phyloP scores from a whole-genome alignment of 148 eudicot species.

The Cornus controversa region DNA sequence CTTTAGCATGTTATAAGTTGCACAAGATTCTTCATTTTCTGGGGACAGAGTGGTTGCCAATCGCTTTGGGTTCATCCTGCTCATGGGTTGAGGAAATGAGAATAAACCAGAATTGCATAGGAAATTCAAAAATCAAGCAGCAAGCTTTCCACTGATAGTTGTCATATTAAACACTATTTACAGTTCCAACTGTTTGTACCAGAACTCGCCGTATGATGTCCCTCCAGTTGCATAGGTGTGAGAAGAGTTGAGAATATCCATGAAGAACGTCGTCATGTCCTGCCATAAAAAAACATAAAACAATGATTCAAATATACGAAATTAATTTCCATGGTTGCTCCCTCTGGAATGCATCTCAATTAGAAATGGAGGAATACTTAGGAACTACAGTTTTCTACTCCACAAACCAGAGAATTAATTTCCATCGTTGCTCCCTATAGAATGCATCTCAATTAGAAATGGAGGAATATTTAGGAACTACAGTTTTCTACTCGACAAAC shows the following conservation, averaged over 20 bases:
- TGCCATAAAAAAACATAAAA: constrained; percentile 24
- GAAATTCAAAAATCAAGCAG: background rate
- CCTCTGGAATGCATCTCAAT: background rate
- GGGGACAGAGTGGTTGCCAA: constrained; percentile 52
- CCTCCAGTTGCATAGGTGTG: constrained; percentile 92
- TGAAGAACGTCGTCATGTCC: constrained; percentile 81
- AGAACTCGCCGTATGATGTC: constrained; percentile 71
- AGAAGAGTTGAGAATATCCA: constrained; percentile 82
- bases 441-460: background rate
- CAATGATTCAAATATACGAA: background rate
- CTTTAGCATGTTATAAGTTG: constrained; percentile 96
- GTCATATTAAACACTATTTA: too few species aligned
- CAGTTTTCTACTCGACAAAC: background rate
- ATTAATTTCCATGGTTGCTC: background rate
- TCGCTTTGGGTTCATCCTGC: constrained; percentile 77
- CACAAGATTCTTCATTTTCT: constrained; percentile 88
- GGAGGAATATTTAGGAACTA: background rate
- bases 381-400: background rate
- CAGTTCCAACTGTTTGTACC: constrained; percentile 33
- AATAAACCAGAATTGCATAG: background rate
- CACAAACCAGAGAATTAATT: background rate
- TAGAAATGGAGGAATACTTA: background rate
- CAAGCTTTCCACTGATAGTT: background rate
- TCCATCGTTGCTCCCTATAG: background rate
- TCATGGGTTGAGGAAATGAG: background rate